Conservation (phyloP, 176 grass and related monocot genomes). For the Cymbopogon citratus region DNA sequence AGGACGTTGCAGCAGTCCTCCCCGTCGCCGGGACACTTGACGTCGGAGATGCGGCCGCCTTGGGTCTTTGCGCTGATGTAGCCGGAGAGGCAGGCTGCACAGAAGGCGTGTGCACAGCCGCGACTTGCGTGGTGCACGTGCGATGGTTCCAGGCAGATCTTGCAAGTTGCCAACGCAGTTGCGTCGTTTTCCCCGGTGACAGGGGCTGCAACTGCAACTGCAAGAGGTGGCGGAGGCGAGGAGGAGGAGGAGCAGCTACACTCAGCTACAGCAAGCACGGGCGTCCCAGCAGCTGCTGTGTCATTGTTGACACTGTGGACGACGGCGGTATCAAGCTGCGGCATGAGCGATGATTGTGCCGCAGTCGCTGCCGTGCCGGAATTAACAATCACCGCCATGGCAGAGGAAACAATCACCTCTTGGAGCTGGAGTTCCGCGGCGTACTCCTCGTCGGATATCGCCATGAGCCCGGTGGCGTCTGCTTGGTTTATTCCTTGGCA, state of each 20-base stretch:
- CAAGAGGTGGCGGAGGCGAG: background rate
- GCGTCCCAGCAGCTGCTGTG: background rate
- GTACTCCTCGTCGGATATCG: background rate
- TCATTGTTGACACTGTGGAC: background rate
- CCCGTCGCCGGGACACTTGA: conserved; percentile 39
- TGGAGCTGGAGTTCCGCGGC: conserved; percentile 10
- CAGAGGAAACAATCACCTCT: conserved; percentile 9
- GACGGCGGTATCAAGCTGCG: background rate
- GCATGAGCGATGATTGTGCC: background rate
- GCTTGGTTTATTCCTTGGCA: background rate
- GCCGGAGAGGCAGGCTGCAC: conserved; percentile 20
- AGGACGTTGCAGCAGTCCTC: conserved; percentile 17
- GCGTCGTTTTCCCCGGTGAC: background rate
- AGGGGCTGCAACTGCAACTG: conserved; percentile 11
- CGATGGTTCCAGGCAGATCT: conserved; percentile 42
- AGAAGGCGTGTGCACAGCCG: conserved; percentile 45
- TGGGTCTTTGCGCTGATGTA: conserved; percentile 34
- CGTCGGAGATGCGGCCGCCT: background rate
- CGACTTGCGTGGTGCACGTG: background rate
- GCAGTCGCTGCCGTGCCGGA: background rate
- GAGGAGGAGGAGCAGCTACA: background rate
- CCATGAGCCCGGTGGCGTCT: background rate
- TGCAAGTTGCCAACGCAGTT: conserved; percentile 18
- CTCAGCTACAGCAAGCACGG: background rate
- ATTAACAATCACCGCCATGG: background rate